phyloP scores from a whole-genome alignment of 1,284 basidiomycete species.

The Cryptococcus maquisensis region DNA sequence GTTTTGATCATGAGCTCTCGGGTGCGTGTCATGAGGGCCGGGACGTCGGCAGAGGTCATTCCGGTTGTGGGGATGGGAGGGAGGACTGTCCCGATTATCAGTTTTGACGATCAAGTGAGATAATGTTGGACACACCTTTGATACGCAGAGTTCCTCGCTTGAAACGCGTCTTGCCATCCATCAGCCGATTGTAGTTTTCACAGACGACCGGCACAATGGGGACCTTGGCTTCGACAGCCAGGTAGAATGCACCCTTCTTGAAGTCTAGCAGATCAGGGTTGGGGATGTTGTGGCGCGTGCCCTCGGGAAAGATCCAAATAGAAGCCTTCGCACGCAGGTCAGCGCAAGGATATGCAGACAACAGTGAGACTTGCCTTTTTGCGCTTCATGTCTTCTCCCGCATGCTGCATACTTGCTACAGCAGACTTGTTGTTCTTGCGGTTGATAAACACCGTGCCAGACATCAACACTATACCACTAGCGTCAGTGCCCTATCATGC shows the following conservation, averaged over 20 bases:
- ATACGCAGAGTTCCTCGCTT: conserved; percentile 75
- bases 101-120: background rate
- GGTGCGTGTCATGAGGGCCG: conserved; percentile 48
- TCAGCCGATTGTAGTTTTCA: conserved; percentile 88
- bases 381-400: conserved; percentile 76
- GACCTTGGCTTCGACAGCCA: conserved; percentile 75
- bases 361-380: conserved; percentile 49
- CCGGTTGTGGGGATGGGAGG: conserved; percentile 52
- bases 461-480: conserved; percentile 61
- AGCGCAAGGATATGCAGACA: background rate
- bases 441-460: conserved; percentile 89
- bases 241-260: conserved; percentile 98
- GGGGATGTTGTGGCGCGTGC: conserved; percentile 71
- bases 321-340: conserved; percentile 54
- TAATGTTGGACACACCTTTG: conserved; percentile 60
- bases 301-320: conserved; percentile 89
- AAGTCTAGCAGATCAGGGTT: conserved; percentile 71
- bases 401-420: conserved; percentile 71
- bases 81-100: conserved; percentile 54
- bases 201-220: conserved; percentile 89
- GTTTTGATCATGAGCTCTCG: conserved; percentile 49
- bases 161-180: conserved; percentile 70
- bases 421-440: conserved; percentile 74
- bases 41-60: conserved; percentile 49
- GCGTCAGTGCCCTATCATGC: no score